phyloP scores from a whole-genome alignment of 192 early-diverging fungal species.

The Paraglomus occultum region DNA sequence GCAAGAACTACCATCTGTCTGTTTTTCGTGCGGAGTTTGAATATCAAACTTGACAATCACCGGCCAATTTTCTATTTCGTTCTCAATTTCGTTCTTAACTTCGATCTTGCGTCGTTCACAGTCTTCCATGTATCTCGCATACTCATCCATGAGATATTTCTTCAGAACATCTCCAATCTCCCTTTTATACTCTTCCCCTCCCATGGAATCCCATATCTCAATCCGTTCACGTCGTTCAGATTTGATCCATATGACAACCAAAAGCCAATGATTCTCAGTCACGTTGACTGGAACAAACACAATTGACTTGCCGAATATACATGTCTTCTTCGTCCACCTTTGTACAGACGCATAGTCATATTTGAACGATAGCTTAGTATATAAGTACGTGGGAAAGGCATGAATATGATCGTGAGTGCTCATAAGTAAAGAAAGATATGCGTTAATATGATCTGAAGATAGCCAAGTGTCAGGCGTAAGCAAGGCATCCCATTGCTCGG shows the following conservation, averaged over 20 bases:
- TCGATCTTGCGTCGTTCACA: not conserved
- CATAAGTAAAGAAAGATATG: conserved; percentile 2
- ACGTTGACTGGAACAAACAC: conserved; percentile 10
- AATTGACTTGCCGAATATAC: not conserved
- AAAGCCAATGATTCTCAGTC: not conserved
- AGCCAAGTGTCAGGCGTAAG: not conserved
- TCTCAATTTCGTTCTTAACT: not conserved
- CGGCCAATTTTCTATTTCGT: not conserved
- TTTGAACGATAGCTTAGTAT: not conserved
- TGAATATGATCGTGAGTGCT: not conserved
- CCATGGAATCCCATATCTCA: conserved; percentile 13
- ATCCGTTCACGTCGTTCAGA: not conserved
- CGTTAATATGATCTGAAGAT: conserved; percentile 12
- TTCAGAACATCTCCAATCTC: not conserved
- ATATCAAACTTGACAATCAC: not conserved
- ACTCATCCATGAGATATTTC: not conserved
- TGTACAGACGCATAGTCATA: conserved; percentile 2
- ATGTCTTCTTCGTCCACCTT: not conserved
- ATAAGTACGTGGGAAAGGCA: not conserved
- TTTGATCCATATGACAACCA: not conserved
- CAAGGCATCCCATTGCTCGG: not conserved
- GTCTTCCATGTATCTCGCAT: not conserved
- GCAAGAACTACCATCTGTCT: conserved; percentile 4
- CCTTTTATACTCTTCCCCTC: not conserved
- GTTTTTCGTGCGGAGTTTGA: not conserved